Conservation (phyloP, 1,284 basidiomycete species). For the Abortiporus biennis region DNA sequence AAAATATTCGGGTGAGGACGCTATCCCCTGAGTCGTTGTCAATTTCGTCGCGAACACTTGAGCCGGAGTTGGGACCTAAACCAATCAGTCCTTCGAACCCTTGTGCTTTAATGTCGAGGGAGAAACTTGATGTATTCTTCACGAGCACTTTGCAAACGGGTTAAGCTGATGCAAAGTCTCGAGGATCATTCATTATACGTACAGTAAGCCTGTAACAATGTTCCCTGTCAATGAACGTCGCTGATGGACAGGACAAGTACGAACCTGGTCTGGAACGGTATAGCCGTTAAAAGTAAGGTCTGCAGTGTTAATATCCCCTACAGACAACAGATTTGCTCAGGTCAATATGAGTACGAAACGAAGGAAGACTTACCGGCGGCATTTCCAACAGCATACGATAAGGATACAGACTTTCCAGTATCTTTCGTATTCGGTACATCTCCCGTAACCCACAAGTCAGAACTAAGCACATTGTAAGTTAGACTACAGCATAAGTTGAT, state of each 20-base stretch:
- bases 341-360: background rate
- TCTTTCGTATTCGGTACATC: conserved; percentile 43
- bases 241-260: no score
- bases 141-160: conserved; percentile 47
- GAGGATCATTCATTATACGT: conserved; percentile 10
- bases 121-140: conserved; percentile 58
- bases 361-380: conserved; percentile 42
- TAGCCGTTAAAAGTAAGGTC: conserved; percentile 50
- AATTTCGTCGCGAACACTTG: conserved; percentile 54
- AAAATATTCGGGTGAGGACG: conserved; percentile 36
- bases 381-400: conserved; percentile 64
- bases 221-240: no score
- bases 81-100: conserved; percentile 70
- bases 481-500: background rate
- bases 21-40: conserved; percentile 41
- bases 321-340: background rate
- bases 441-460: conserved; percentile 59
- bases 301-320: conserved; percentile 56
- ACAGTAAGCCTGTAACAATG: conserved; percentile 48
- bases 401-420: conserved; percentile 46
- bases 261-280: conserved; percentile 54
- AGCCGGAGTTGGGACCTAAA: conserved; percentile 68
- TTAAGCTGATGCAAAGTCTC: conserved; percentile 1
- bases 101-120: conserved; percentile 49
- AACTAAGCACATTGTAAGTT: conserved; percentile 29